Conservation (phyloP, 2,329 filamentous ascomycete genomes). For the Penicillium sp. region DNA sequence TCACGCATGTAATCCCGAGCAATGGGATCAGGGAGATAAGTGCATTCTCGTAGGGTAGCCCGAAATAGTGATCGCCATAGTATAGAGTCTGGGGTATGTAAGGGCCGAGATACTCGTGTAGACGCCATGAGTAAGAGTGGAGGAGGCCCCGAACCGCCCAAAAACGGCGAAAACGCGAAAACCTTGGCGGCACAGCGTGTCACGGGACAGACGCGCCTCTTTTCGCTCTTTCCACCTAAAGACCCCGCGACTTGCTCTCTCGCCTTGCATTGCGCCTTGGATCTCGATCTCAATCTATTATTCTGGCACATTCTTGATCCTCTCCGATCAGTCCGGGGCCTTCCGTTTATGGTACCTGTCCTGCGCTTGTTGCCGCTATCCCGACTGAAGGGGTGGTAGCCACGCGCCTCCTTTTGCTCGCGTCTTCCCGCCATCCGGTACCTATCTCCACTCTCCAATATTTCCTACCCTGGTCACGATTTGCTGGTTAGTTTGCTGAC, state of each 20-base stretch:
- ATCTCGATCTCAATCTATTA: constrained; percentile 17
- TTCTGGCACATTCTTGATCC: constrained; percentile 24
- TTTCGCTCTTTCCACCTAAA: constrained; percentile 21
- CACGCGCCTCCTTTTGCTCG: constrained; percentile 42
- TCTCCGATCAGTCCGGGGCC: constrained; percentile 11
- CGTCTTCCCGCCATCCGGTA: constrained; percentile 37
- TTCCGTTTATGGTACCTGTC: constrained; percentile 26
- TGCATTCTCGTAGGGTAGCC: constrained; percentile 62
- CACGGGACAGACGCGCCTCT: constrained; percentile 36
- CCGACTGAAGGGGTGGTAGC: constrained; percentile 33
- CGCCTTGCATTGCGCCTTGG: constrained; percentile 29
- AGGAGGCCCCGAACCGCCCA: constrained; percentile 6
- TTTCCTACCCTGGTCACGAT: constrained; percentile 25
- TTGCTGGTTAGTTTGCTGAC: constrained; percentile 19
- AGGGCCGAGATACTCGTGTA: constrained; percentile 23
- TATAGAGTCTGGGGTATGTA: constrained; percentile 12
- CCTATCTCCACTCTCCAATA: constrained; percentile 25
- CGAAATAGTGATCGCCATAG: constrained; percentile 59
- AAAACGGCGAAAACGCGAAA: constrained; percentile 36
- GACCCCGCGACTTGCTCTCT: constrained; percentile 32
- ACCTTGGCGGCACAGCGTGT: constrained; percentile 31
- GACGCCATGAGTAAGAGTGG: constrained; percentile 28
- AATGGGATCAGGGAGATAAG: constrained; percentile 65
- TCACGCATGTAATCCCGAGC: constrained; percentile 58
- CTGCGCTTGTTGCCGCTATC: constrained; percentile 28